Base-by-base conservation (phyloP, 192 early-diverging fungal genomes). In the Linnemannia elongata region DNA sequence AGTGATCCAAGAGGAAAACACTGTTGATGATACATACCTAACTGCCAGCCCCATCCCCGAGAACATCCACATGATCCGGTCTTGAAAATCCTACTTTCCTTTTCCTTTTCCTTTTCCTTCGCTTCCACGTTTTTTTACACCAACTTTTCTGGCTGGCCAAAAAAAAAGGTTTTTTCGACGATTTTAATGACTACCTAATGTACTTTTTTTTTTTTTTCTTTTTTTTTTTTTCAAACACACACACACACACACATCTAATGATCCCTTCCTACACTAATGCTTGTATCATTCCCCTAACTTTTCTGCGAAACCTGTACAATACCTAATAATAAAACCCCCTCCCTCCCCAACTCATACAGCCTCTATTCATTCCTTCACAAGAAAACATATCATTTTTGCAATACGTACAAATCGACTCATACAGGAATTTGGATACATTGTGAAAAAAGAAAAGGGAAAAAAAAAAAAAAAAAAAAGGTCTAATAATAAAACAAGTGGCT, bases 281-380 rank as follows among this genome's bases (percentile, higher is more conserved):
- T 24, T 70, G 69, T 70, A 70, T 22, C 69, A 70, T 39, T 70
- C 38, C 38, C n/a, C n/a, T n/a, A n/a, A n/a, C n/a, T n/a, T 70
- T 39, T 5, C 49, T 36, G 1, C 17, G 4, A 4, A 8, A 60
- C 55, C 54, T 60, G 55, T 60, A 60, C 55, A 60, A 60, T 60
- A 60, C 55, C 49, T 27, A 60, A 27, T 60, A 60, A 60, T 60
- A 70, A 70, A 70, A 70, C 15, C 27, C 68, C 13, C 13, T 17
- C 47, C 10, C 47, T 44, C 2, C 42, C 0, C 42, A 44, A n/a
- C n/a, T n/a, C n/a, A n/a, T n/a, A n/a, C 3, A 39, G 0, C 38
- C 38, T 6, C 3, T 6, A 39, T 39, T 22, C 4, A 22, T 49
- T 1, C 47, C 47, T 18, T 52, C 13, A 15, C n/a, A n/a, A n/a